Evolutionary conservation across 768 basidiomycete genomes (phyloP).

Genomic region (button mushroom (Agaricus bisporus)): DNA sequence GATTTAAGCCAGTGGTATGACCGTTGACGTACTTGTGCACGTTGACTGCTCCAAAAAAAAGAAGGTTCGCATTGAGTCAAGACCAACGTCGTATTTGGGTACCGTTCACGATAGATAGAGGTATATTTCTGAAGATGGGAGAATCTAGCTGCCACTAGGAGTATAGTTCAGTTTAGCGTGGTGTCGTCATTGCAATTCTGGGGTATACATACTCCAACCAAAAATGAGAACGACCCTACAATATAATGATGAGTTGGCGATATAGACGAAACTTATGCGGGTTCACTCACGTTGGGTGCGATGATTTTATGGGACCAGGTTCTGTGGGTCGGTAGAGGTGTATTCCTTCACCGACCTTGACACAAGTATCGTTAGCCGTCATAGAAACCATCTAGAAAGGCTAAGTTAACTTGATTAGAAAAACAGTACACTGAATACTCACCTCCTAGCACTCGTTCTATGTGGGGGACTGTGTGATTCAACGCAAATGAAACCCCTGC

Average conservation of each 20-base stretch:
- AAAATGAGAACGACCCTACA: constrained; percentile 36
- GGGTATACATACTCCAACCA: constrained; percentile 37
- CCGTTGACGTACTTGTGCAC: constrained; percentile 22
- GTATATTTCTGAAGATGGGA: constrained; percentile 43
- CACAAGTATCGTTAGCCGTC: background rate
- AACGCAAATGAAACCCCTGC: too few species aligned
- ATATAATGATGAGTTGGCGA: background rate
- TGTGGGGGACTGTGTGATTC: too few species aligned
- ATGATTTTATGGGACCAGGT: background rate
- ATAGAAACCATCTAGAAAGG: background rate
- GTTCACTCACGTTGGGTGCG: background rate
- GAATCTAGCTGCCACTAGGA: constrained; percentile 38
- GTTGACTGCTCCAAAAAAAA: constrained; percentile 28
- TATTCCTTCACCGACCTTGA: constrained; percentile 17
- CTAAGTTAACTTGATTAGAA: background rate
- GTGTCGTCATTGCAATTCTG: too few species aligned
- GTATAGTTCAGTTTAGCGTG: background rate
- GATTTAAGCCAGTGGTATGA: background rate
- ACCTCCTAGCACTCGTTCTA: too few species aligned
- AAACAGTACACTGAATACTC: too few species aligned
- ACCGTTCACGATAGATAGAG: constrained; percentile 30
- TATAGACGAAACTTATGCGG: background rate
- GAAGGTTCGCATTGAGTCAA: constrained; percentile 30
- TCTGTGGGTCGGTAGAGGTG: constrained; percentile 16
- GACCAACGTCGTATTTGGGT: constrained; percentile 36